phyloP scores from a whole-genome alignment of 129 eudicot genomes.

The Artemisia annua region DNA sequence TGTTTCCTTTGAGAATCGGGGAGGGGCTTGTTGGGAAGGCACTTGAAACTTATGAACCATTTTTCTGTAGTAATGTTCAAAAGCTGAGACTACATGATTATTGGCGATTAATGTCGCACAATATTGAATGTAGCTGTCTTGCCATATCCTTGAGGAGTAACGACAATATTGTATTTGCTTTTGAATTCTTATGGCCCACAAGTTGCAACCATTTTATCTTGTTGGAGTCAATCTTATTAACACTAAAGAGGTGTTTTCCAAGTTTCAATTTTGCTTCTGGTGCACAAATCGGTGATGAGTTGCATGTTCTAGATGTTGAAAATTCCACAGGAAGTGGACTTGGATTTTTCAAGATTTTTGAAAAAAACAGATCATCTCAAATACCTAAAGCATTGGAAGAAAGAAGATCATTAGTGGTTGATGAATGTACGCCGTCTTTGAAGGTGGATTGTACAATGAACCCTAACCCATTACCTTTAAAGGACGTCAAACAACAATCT shows the following conservation, averaged over 20 bases:
- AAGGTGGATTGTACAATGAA: background rate
- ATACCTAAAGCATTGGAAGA: constrained; percentile 14
- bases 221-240: background rate
- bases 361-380: background rate
- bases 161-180: background rate
- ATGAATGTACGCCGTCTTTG: background rate
- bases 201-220: background rate
- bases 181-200: constrained; percentile 21
- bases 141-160: constrained; percentile 13
- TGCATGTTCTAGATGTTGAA: constrained; percentile 12
- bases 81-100: background rate
- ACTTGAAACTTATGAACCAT: background rate
- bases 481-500: constrained; percentile 4
- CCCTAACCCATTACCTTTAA: background rate
- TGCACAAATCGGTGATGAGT: constrained; percentile 12
- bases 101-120: no score
- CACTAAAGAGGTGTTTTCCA: constrained; percentile 7
- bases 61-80: background rate
- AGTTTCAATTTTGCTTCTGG: constrained; percentile 23
- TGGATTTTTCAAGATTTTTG: constrained; percentile 1
- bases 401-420: background rate
- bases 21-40: constrained; percentile 10
- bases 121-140: constrained; percentile 9
- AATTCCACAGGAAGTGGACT: constrained; percentile 2
- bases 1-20: constrained; percentile 7